Evolutionary conservation across 139 green algal genomes (phyloP).

Genomic region (Zygnema circumcarinatum): DNA sequence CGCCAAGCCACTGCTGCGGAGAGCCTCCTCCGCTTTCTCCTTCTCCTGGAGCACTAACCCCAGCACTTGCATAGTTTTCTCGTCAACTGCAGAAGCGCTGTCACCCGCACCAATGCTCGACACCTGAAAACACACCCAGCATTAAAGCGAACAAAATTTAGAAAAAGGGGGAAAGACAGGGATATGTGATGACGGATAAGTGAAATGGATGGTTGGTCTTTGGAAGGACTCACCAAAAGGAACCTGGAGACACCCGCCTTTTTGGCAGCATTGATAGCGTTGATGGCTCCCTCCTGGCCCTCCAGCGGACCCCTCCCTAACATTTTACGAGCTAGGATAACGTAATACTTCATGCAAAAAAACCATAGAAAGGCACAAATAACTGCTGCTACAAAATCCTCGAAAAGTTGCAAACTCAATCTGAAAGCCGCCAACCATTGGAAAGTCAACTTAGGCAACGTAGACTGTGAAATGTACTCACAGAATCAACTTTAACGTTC

Average conservation of each 20-base stretch:
- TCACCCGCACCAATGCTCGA: conserved; percentile 91
- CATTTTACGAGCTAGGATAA: not conserved
- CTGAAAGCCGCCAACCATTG: not conserved
- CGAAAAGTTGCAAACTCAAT: not conserved
- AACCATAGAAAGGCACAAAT: not conserved
- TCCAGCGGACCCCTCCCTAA: not conserved
- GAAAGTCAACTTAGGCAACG: too few relatives aligned
- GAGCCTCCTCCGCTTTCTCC: conserved; percentile 90
- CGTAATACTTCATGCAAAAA: not conserved
- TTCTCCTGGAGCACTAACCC: conserved; percentile 94
- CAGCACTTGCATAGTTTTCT: conserved; percentile 79
- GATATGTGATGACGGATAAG: too few relatives aligned
- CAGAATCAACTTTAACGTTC: conserved; percentile 43
- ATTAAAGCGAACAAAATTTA: not conserved
- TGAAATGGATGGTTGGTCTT: too few relatives aligned
- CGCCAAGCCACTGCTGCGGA: conserved; percentile 83
- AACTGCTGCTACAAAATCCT: not conserved
- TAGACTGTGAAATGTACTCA: too few relatives aligned
- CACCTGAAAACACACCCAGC: conserved; percentile 62
- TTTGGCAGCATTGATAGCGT: conserved; percentile 89
- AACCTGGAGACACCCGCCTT: conserved; percentile 90
- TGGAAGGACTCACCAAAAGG: conserved; percentile 72
- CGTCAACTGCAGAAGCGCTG: conserved; percentile 76
- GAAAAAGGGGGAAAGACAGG: conserved; percentile 13
- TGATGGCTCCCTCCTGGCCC: conserved; percentile 90